Percentiles rank a stretch among this genome's conserved stretches.
These are phyloP conservation scores for Metarhizium anisopliae DNA, from an alignment of 2,329 filamentous ascomycete species.

Conservation along the genomic window DNA sequence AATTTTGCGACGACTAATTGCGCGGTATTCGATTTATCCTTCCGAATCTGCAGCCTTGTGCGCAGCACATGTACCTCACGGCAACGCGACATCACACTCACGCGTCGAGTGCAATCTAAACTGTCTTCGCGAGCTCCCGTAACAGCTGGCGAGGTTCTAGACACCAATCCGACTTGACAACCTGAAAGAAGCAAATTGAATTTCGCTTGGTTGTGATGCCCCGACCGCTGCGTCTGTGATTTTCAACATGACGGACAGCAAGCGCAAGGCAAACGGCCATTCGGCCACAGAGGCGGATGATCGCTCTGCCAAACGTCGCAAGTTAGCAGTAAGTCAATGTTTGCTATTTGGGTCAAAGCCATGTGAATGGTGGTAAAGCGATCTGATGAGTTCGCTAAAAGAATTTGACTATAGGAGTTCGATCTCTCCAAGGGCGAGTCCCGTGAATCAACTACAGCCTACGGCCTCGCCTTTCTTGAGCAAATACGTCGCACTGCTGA, in stretches of 20 bases:
- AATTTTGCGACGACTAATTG: neutral
- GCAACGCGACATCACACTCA: slow-evolving; percentile 11
- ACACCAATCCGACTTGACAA: neutral
- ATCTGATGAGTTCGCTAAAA: neutral
- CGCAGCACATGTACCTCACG: slow-evolving; percentile 1
- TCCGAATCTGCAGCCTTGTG: slow-evolving; percentile 1
- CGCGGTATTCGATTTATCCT: neutral
- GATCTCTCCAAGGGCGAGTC: slow-evolving; percentile 51
- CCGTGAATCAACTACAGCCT: slow-evolving; percentile 57
- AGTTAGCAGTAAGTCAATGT: slow-evolving; percentile 34
- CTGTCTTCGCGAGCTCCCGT: neutral
- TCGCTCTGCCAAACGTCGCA: slow-evolving; percentile 47
- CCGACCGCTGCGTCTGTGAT: slow-evolving; percentile 14
- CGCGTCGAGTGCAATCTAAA: slow-evolving; percentile 12
- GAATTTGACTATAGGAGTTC: slow-evolving; percentile 23
- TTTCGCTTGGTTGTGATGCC: slow-evolving; percentile 17
- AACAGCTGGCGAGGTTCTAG: neutral
- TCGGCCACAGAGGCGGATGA: slow-evolving; percentile 38
- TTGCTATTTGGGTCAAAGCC: neutral
- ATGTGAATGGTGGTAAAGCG: neutral
- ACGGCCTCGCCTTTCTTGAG: slow-evolving; percentile 65
- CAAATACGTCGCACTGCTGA: slow-evolving; percentile 69
- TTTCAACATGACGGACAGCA: slow-evolving; percentile 40
- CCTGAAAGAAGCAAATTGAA: slow-evolving; percentile 8
- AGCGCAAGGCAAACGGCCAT: slow-evolving; percentile 44